phyloP scores from a whole-genome alignment of 441 rosid genomes.

The Melianthus villosus region DNA sequence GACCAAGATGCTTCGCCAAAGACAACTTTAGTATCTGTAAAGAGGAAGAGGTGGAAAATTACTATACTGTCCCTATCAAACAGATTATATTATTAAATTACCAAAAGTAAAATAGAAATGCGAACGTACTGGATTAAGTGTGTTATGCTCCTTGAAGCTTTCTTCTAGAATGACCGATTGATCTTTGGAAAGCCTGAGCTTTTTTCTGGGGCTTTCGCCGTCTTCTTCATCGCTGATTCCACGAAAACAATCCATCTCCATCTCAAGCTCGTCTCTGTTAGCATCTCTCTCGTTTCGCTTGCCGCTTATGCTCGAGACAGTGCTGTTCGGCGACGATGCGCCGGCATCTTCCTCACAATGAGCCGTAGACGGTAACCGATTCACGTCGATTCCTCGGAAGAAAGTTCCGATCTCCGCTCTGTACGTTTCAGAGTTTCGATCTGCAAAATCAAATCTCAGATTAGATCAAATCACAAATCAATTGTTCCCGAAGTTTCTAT shows the following conservation, averaged over 20 bases:
- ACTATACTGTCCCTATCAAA: too few species aligned
- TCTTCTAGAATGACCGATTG: slow-evolving; percentile 88
- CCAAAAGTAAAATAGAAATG: not conserved
- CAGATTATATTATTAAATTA: too few species aligned
- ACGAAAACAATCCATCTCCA: slow-evolving; percentile 45
- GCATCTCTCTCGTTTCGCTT: slow-evolving; percentile 72
- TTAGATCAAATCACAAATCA: not conserved
- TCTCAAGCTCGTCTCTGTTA: slow-evolving; percentile 42
- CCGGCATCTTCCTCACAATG: slow-evolving; percentile 73
- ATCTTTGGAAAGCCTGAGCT: slow-evolving; percentile 75
- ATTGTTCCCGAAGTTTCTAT: not conserved
- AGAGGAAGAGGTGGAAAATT: too few species aligned
- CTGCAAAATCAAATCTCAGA: slow-evolving; percentile 22
- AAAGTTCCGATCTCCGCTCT: slow-evolving; percentile 39
- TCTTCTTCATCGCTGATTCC: slow-evolving; percentile 84
- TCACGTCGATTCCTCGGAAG: slow-evolving; percentile 69
- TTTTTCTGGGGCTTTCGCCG: slow-evolving; percentile 69
- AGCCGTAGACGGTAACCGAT: slow-evolving; percentile 39
- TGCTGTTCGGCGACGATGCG: slow-evolving; percentile 78
- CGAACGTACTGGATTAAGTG: slow-evolving; percentile 70
- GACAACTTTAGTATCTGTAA: slow-evolving; percentile 73
- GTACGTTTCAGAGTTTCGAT: slow-evolving; percentile 37
- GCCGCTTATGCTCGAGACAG: slow-evolving; percentile 69
- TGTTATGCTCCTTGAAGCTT: slow-evolving; percentile 75
- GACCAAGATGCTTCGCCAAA: slow-evolving; percentile 73